These are phyloP conservation scores for Coemansia reversa DNA, from an alignment of 192 early-diverging fungal species.

Conservation along the genomic window DNA sequence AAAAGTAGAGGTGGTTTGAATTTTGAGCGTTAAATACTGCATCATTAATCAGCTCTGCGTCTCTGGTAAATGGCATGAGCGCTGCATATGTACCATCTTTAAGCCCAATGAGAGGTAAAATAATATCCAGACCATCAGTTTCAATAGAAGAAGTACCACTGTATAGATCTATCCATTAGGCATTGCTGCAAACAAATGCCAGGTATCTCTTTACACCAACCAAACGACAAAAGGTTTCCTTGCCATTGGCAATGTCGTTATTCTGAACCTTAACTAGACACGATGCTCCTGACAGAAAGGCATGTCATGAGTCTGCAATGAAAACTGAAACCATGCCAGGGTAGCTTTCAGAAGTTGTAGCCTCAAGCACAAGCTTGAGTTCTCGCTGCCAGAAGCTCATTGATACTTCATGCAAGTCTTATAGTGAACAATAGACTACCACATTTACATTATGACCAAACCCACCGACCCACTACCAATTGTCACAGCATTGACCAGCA, in stretches of 20 bases:
- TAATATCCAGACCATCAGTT: slow-evolving; percentile 13
- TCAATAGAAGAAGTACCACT: slow-evolving; percentile 2
- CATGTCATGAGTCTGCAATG: slow-evolving; percentile 35
- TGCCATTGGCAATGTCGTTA: not conserved
- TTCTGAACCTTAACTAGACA: slow-evolving; percentile 19
- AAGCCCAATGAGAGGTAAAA: slow-evolving; percentile 22
- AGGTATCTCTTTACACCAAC: slow-evolving; percentile 17
- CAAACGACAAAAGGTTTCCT: slow-evolving; percentile 18
- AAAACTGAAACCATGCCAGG: not conserved
- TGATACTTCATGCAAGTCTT: slow-evolving; percentile 1
- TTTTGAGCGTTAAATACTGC: slow-evolving; percentile 10
- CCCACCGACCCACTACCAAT: slow-evolving; percentile 32
- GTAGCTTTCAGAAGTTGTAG: not conserved
- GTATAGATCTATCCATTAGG: slow-evolving; percentile 35
- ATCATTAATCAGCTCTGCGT: not conserved
- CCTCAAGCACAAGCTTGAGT: slow-evolving; percentile 16
- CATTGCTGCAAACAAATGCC: slow-evolving; percentile 38
- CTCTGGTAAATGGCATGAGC: slow-evolving; percentile 25
- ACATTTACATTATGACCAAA: slow-evolving; percentile 37
- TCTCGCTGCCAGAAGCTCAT: slow-evolving; percentile 29
- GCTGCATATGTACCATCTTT: slow-evolving; percentile 20
- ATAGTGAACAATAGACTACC: slow-evolving; percentile 9
- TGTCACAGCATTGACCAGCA: not conserved
- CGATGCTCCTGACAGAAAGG: slow-evolving; percentile 22
- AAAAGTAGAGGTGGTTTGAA: not conserved